Conservation (phyloP, 2,329 filamentous ascomycete species). For the Bipolaris bicolor region DNA sequence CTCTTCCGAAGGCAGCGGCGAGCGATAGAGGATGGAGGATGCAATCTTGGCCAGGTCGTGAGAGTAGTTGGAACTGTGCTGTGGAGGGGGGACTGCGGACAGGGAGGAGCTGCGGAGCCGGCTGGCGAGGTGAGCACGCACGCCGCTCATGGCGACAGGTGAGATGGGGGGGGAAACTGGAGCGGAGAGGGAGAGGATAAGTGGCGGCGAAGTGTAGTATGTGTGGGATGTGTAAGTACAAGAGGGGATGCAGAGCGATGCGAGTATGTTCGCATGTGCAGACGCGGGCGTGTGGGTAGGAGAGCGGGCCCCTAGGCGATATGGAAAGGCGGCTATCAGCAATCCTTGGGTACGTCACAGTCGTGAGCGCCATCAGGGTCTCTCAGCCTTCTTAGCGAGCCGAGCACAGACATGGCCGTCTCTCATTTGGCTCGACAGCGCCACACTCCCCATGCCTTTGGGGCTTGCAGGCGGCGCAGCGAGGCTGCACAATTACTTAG, state of each 20-base stretch:
- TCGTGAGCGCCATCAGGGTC: constrained; percentile 14
- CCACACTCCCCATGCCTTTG: neutral
- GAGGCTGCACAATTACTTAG: neutral
- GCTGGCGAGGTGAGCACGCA: constrained; percentile 48
- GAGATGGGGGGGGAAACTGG: neutral
- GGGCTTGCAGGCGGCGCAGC: constrained; percentile 7
- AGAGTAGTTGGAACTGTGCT: constrained; percentile 55
- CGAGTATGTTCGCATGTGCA: constrained; percentile 20
- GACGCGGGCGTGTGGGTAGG: constrained; percentile 3
- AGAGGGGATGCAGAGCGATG: neutral
- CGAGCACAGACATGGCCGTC: constrained; percentile 20
- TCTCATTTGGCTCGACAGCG: constrained; percentile 17
- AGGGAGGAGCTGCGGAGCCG: constrained; percentile 54
- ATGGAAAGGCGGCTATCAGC: constrained; percentile 20
- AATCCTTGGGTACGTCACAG: constrained; percentile 25
- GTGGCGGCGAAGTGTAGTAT: neutral
- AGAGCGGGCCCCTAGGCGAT: constrained; percentile 11
- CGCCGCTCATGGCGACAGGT: constrained; percentile 41
- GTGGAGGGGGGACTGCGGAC: constrained; percentile 55
- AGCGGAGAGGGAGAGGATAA: neutral
- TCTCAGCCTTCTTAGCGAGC: constrained; percentile 6
- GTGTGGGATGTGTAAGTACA: neutral
- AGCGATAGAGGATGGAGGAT: constrained; percentile 61
- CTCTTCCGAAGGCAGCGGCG: constrained; percentile 57
- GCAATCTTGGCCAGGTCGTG: constrained; percentile 56